Conservation (phyloP, 768 basidiomycete genomes). For the Boletus patriciae region DNA sequence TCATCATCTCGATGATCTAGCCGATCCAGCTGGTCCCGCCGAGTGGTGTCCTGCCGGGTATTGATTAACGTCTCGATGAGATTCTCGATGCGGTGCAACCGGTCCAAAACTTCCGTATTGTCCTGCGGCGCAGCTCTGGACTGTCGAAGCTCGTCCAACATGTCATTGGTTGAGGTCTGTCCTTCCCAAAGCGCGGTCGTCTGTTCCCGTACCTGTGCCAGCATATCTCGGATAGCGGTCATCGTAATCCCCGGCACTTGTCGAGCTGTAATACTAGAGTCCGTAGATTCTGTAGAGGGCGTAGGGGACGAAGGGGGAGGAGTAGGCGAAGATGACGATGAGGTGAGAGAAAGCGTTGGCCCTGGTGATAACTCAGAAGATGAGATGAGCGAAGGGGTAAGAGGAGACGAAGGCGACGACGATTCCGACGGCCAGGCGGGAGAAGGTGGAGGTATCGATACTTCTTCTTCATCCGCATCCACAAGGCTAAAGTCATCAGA, state of each 20-base stretch:
- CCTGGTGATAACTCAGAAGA: constrained; percentile 36
- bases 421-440: constrained; percentile 38
- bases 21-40: background rate
- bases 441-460: constrained; percentile 30
- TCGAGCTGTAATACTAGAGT: constrained; percentile 39
- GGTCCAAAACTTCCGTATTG: constrained; percentile 40
- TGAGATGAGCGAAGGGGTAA: constrained; percentile 35
- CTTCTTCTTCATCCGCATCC: constrained; percentile 34
- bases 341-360: constrained; percentile 41
- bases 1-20: background rate
- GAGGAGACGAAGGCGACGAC: constrained; percentile 28
- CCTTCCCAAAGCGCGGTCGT: constrained; percentile 59
- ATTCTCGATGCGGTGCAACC: constrained; percentile 27
- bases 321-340: constrained; percentile 35
- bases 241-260: constrained; percentile 36
- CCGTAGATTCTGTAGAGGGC: constrained; percentile 29
- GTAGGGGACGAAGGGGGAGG: constrained; percentile 39
- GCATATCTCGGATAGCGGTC: constrained; percentile 49
- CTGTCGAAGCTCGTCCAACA: constrained; percentile 62
- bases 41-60: constrained; percentile 4
- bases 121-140: constrained; percentile 41
- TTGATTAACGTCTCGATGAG: constrained; percentile 20
- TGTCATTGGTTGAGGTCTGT: constrained; percentile 58
- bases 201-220: constrained; percentile 60
- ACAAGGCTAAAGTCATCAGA: constrained; percentile 65